Percentiles rank a stretch among this genome's conserved stretches.
Evolutionary conservation across 306 rosid genomes (phyloP).

Genomic region (Psophocarpus tetragonolobus): DNA sequence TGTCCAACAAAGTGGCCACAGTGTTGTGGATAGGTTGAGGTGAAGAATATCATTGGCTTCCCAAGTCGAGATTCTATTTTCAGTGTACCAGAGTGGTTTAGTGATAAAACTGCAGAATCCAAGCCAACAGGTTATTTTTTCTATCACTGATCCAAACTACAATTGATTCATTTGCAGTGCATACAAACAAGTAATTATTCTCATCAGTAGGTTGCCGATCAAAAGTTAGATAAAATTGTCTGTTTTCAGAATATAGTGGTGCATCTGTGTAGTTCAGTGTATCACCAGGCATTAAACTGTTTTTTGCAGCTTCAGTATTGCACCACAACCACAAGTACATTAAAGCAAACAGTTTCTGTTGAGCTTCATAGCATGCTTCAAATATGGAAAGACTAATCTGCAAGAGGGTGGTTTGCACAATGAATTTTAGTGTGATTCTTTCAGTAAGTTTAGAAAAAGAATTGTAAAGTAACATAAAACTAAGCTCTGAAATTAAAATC

Average conservation of each 20-base stretch:
- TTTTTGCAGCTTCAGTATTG: background rate
- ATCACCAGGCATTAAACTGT: background rate
- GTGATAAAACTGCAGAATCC: background rate
- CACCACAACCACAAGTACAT: background rate
- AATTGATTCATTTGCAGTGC: rapidly evolving
- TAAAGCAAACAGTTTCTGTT: background rate
- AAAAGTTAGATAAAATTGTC: background rate
- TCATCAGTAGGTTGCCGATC: background rate
- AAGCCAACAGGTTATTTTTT: background rate
- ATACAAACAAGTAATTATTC: background rate
- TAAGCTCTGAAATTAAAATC: too few relatives aligned
- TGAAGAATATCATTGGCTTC: background rate
- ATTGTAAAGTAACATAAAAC: too few relatives aligned
- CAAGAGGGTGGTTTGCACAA: too few relatives aligned
- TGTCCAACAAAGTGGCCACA: slow-evolving; percentile 28
- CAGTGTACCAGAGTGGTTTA: slow-evolving; percentile 21
- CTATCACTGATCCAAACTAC: slow-evolving; percentile 2
- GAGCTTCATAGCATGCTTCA: background rate
- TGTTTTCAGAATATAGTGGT: background rate
- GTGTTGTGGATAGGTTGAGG: background rate
- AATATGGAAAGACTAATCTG: background rate
- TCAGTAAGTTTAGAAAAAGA: too few relatives aligned
- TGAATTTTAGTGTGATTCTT: too few relatives aligned
- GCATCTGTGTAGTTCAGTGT: background rate
- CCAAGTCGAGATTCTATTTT: background rate